Conservation (phyloP, 495 filamentous ascomycete species). For the Penicillium chermesinum region DNA sequence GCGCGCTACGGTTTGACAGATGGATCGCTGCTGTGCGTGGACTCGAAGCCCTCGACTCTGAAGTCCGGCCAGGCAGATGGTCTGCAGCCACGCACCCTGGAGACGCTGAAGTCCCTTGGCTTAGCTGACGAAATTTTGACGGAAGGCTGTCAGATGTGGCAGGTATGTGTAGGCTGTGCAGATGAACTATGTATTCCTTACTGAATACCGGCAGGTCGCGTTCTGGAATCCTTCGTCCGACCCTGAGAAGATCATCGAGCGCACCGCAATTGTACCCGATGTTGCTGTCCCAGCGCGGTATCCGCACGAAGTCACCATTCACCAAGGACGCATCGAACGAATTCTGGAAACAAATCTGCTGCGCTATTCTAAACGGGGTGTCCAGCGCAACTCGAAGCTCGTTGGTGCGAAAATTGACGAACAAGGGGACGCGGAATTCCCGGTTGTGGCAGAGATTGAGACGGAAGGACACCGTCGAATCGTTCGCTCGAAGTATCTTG, state of each 20-base stretch:
- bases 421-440: conserved; percentile 50
- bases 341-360: conserved; percentile 54
- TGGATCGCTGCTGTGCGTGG: conserved; percentile 41
- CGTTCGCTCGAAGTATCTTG: conserved; percentile 58
- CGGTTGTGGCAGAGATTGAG: conserved; percentile 28
- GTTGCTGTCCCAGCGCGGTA: conserved; percentile 44
- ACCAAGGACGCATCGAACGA: conserved; percentile 58
- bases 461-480: conserved; percentile 42
- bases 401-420: conserved; percentile 52
- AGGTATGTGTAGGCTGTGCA: conserved; percentile 38
- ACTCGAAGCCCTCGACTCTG: conserved; percentile 37
- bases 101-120: conserved; percentile 52
- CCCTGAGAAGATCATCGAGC: conserved; percentile 47
- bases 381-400: conserved; percentile 49
- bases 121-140: conserved; percentile 34
- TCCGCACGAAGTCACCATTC: conserved; percentile 53
- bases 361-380: conserved; percentile 45
- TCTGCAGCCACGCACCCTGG: conserved; percentile 55
- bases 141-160: conserved; percentile 35
- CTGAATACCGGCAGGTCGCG: conserved; percentile 34
- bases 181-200: too few relatives aligned
- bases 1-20: conserved; percentile 44
- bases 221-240: conserved; percentile 47
- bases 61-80: conserved; percentile 62
- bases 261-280: conserved; percentile 43